Conservation (phyloP, 1,139 yeast genomes). For the Hansenula sp. region DNA sequence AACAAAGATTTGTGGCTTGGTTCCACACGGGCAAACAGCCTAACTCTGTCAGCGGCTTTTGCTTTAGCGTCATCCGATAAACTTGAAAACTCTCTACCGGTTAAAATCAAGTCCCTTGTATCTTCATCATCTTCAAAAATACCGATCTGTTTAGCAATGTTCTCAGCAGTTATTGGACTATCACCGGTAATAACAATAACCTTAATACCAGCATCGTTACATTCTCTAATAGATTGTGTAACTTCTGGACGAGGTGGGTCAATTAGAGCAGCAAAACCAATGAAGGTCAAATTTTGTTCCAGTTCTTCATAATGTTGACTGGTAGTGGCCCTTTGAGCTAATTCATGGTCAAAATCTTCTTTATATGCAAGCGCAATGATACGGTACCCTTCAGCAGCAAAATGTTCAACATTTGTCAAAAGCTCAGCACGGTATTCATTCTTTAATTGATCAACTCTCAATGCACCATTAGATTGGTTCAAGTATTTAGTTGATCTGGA, state of each 20-base stretch:
- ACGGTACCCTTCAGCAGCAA: slow-evolving; percentile 68
- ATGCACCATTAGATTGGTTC: slow-evolving; percentile 24
- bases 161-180: slow-evolving; percentile 49
- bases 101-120: slow-evolving; percentile 40
- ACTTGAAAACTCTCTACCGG: slow-evolving; percentile 46
- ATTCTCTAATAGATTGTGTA: slow-evolving; percentile 37
- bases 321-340: slow-evolving; percentile 25
- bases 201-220: slow-evolving; percentile 49
- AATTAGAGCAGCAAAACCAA: slow-evolving; percentile 48
- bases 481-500: slow-evolving; percentile 36
- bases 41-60: slow-evolving; percentile 54
- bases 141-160: slow-evolving; percentile 50
- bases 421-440: slow-evolving; percentile 12
- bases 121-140: slow-evolving; percentile 41
- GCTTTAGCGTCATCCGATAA: slow-evolving; percentile 60
- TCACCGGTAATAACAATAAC: slow-evolving; percentile 56
- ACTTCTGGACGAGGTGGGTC: slow-evolving; percentile 57
- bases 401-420: slow-evolving; percentile 36
- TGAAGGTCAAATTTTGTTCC: slow-evolving; percentile 49
- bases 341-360: slow-evolving; percentile 22
- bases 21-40: slow-evolving; percentile 47
- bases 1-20: slow-evolving; percentile 49
- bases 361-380: slow-evolving; percentile 67
- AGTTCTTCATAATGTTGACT: slow-evolving; percentile 43
- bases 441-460: slow-evolving; percentile 25